Percentiles rank a stretch among this genome's conserved stretches.
These are phyloP conservation scores for Microsporum audouinii DNA, from an alignment of 2,329 filamentous ascomycete genomes.

Conservation along the genomic window DNA sequence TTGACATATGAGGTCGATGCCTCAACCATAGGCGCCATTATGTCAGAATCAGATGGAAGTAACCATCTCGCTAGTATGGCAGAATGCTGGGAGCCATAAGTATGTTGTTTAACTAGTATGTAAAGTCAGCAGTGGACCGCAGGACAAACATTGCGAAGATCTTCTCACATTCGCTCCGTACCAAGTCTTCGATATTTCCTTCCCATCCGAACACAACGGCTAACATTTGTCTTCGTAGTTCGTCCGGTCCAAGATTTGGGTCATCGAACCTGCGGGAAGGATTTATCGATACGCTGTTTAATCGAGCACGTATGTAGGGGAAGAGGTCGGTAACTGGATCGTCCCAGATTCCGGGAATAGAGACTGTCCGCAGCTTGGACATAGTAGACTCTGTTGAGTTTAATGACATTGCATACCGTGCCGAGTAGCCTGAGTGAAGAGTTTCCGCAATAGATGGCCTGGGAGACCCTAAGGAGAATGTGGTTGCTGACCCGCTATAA, in stretches of 20 bases:
- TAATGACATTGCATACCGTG: constrained; percentile 32
- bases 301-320: constrained; percentile 66
- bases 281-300: constrained; percentile 74
- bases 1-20: constrained; percentile 81
- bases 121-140: not conserved
- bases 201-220: constrained; percentile 93
- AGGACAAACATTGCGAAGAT: not conserved
- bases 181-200: constrained; percentile 65
- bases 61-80: constrained; percentile 89
- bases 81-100: constrained; percentile 59
- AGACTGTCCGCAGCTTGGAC: constrained; percentile 68
- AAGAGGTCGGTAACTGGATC: constrained; percentile 66
- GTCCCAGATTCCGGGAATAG: constrained; percentile 66
- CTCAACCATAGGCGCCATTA: constrained; percentile 62
- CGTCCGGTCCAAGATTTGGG: constrained; percentile 55
- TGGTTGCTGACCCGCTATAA: constrained; percentile 36
- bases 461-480: constrained; percentile 34
- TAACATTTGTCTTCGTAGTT: constrained; percentile 81
- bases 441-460: constrained; percentile 21
- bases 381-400: constrained; percentile 37
- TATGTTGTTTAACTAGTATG: constrained; percentile 53
- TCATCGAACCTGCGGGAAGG: constrained; percentile 51
- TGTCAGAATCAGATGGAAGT: constrained; percentile 68
- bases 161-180: constrained; percentile 63
- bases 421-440: constrained; percentile 32